Evolutionary conservation across 2,329 filamentous ascomycete species (phyloP), one percentile per base, ranked within the genome.

Genomic region (Hymenoscyphus fructigenus): DNA sequence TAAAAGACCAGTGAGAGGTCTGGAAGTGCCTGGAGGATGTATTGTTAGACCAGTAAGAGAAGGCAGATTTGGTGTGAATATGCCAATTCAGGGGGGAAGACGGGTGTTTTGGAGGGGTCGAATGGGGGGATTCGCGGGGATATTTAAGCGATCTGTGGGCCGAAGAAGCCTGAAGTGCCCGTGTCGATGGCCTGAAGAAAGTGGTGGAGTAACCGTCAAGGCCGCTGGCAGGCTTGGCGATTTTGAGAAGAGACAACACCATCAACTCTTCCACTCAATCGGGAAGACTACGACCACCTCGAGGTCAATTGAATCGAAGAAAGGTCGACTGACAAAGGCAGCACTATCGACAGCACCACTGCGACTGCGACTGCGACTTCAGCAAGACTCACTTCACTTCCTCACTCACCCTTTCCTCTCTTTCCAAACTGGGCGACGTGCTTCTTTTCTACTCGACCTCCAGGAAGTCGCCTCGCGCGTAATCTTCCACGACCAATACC

Each of bases 401-500:
- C 3, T 36, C 34, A 10, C 20, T 36, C 58, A 28, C 3, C 15
- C 5, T 23, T 32, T 36, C 36, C n/a, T 15, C n/a, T 41, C 34
- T 56, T 26, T 44, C 59, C 14, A 56, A 59, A 53, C 63, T 34
- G 44, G 44, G 59, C 65, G 67, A 73, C 69, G 69, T 72, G 71
- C 69, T 50, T 29, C 50, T 59, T 61, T 71, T 67, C 67, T 70
- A 72, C 68, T 71, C 64, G 67, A 67, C 57, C 67, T 57, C 28
- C 26, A 15, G 26, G 62, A 62, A 60, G 55, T 68, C 60, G 58
- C 59, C 47, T 57, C 57, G 20, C 14, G 17, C 34, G 15, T 62
- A 64, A 32, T 59, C 26, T 47, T 59, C 26, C 29, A 66, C 60
- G 63, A 64, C 71, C 72, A 74, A 74, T 73, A 67, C 70, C 63